Percentiles rank a stretch among this genome's conserved stretches.
Conservation (phyloP, 192 early-diverging fungal species). For the Coemansia asiatica region DNA sequence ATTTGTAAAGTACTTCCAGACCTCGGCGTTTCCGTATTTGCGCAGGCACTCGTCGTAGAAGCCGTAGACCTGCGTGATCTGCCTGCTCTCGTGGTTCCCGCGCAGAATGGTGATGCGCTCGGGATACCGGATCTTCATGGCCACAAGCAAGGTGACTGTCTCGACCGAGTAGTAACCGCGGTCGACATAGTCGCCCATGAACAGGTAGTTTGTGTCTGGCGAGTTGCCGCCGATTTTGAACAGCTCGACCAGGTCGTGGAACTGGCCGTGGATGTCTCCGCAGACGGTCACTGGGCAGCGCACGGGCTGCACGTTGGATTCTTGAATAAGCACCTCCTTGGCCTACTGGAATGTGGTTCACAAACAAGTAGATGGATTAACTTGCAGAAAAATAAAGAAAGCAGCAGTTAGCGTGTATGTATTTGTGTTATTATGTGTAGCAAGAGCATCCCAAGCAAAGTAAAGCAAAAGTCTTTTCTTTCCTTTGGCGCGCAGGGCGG, state of each 20-base stretch:
- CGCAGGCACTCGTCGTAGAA: conserved; percentile 99
- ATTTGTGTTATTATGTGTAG: not conserved
- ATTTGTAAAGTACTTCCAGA: conserved; percentile 97
- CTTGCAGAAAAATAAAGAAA: not conserved
- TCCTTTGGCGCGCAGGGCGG: not conserved
- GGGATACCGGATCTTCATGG: conserved; percentile 90
- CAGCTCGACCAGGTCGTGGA: conserved; percentile 95
- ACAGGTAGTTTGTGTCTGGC: conserved; percentile 97
- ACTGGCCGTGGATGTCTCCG: conserved; percentile 99
- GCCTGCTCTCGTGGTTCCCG: conserved; percentile 98
- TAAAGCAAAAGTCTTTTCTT: not conserved
- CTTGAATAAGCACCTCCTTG: conserved; percentile 92
- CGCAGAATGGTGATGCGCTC: conserved; percentile 94
- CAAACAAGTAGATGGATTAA: not conserved
- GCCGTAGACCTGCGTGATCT: conserved; percentile 99
- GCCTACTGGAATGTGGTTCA: conserved; percentile 65
- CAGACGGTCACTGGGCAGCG: conserved; percentile 97
- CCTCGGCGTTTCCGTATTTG: conserved; percentile 97
- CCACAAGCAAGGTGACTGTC: conserved; percentile 93
- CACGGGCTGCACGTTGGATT: conserved; percentile 98
- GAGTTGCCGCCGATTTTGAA: conserved; percentile 96
- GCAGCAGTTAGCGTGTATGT: not conserved
- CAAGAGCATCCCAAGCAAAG: not conserved
- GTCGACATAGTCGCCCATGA: conserved; percentile 99
- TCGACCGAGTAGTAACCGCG: conserved; percentile 98